phyloP scores from a whole-genome alignment of 768 basidiomycete species.

The Suillus decipiens region DNA sequence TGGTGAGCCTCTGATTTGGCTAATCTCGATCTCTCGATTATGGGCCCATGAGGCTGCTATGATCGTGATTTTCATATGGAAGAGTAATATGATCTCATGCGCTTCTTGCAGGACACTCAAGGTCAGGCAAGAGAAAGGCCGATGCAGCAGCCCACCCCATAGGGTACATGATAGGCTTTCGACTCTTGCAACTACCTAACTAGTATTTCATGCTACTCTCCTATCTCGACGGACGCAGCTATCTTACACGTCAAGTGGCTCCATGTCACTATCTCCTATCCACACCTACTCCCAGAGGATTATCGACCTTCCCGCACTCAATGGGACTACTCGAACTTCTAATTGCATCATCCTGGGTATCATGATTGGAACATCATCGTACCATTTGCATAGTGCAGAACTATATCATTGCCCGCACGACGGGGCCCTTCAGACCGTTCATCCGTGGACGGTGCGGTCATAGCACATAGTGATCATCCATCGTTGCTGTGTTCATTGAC shows the following conservation, averaged over 20 bases:
- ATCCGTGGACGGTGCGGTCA: background rate
- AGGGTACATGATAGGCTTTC: slow-evolving; percentile 51
- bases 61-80: slow-evolving; percentile 1
- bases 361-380: background rate
- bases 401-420: background rate
- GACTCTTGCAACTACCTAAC: background rate
- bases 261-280: slow-evolving; percentile 2
- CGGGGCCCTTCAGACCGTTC: background rate
- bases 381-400: slow-evolving; percentile 8
- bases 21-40: slow-evolving; percentile 1
- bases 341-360: slow-evolving; percentile 5
- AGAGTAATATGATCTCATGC: slow-evolving; percentile 6
- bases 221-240: slow-evolving; percentile 3
- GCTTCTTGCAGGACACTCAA: slow-evolving; percentile 51
- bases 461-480: slow-evolving; percentile 4
- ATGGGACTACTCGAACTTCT: background rate
- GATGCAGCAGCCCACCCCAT: slow-evolving; percentile 74
- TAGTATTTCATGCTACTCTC: background rate
- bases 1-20: slow-evolving; percentile 49
- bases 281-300: background rate
- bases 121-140: slow-evolving; percentile 65
- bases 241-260: background rate
- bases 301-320: background rate
- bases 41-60: background rate
- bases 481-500: slow-evolving; percentile 1